phyloP scores from a whole-genome alignment of 495 filamentous ascomycete species.

The Pyronema omphalodes region DNA sequence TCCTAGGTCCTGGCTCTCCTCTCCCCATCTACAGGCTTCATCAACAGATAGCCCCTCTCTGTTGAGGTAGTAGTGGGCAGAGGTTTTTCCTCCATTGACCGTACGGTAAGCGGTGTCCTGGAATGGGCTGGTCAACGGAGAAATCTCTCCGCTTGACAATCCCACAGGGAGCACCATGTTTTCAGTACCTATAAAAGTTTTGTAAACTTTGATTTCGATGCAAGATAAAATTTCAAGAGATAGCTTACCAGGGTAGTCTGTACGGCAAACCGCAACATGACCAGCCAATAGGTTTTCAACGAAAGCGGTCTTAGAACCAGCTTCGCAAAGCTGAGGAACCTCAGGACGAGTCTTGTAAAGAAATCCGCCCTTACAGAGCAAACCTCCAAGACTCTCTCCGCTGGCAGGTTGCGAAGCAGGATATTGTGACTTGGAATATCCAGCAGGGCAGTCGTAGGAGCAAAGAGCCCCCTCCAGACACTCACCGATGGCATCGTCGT shows the following conservation, averaged over 20 bases:
- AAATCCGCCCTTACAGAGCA: constrained; percentile 65
- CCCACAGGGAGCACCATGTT: constrained; percentile 61
- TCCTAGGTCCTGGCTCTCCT: constrained; percentile 34
- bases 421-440: constrained; percentile 91
- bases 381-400: constrained; percentile 74
- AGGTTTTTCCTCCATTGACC: constrained; percentile 56
- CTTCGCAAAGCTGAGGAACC: constrained; percentile 55
- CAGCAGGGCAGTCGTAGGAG: constrained; percentile 82
- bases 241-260: constrained; percentile 70
- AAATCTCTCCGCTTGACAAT: constrained; percentile 35
- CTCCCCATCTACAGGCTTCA: constrained; percentile 66
- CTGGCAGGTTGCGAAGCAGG: constrained; percentile 59
- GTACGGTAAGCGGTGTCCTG: constrained; percentile 35
- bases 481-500: constrained; percentile 26
- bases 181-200: constrained; percentile 39
- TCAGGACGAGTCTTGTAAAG: constrained; percentile 54
- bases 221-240: not conserved
- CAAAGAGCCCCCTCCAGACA: constrained; percentile 54
- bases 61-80: constrained; percentile 96
- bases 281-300: constrained; percentile 52
- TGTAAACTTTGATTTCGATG: constrained; percentile 5
- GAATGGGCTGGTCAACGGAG: constrained; percentile 54
- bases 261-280: constrained; percentile 67
- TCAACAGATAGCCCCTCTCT: constrained; percentile 44
- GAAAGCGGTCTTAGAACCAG: constrained; percentile 48